Evolutionary conservation across 176 grass and related monocot genomes (phyloP).

Genomic region (Puya raimondii): DNA sequence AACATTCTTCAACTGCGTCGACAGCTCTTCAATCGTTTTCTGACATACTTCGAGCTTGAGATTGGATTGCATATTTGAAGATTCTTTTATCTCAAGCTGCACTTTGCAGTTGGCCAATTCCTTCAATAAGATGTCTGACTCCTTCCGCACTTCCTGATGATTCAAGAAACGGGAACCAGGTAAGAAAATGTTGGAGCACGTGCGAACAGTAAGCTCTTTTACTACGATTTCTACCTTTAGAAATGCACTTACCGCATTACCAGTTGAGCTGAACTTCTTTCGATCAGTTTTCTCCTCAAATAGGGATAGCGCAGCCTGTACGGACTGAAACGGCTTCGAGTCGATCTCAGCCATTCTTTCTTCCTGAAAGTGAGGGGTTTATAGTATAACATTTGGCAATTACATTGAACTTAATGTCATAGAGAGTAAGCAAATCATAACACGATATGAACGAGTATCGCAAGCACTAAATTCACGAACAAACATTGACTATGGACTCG

Average conservation of each 20-base stretch:
- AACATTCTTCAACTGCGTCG: background rate
- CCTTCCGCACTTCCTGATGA: conserved; percentile 13
- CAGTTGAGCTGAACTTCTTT: conserved; percentile 22
- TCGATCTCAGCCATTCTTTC: conserved; percentile 35
- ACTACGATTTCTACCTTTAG: background rate
- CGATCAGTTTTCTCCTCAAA: conserved; percentile 29
- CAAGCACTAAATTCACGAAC: no score
- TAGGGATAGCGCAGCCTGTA: conserved; percentile 14
- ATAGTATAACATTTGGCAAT: no score
- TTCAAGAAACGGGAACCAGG: background rate
- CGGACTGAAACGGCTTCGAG: conserved; percentile 30
- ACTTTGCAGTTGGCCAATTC: conserved; percentile 35
- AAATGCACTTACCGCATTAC: conserved; percentile 14
- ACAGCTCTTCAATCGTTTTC: conserved; percentile 22
- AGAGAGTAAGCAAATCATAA: no score
- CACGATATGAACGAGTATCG: no score
- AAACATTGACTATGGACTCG: no score
- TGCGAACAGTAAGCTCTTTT: background rate
- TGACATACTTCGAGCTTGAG: conserved; percentile 16
- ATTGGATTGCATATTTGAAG: conserved; percentile 6
- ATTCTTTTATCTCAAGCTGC: conserved; percentile 32
- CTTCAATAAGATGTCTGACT: conserved; percentile 3
- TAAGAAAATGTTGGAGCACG: background rate
- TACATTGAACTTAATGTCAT: no score
- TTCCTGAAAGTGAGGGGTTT: background rate